A percentile compares a stretch with the other conserved stretches of the same genome.
Conservation (phyloP, 192 early-diverging fungal species). For the Diversispora epigaea region DNA sequence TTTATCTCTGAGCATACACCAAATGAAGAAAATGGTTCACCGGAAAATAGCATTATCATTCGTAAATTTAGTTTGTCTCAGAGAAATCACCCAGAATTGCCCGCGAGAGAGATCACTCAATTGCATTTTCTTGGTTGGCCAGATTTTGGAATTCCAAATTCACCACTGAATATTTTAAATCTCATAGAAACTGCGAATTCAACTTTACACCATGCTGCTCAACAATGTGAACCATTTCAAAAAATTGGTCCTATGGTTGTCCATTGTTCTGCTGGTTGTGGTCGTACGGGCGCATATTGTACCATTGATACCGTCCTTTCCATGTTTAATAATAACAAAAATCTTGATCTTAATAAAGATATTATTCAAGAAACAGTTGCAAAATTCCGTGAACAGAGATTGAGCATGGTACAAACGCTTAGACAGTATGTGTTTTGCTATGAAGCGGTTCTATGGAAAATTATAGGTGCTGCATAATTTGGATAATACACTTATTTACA, state of each 20-base stretch:
- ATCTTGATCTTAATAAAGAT: constrained; percentile 43
- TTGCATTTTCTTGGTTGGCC: constrained; percentile 88
- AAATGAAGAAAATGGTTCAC: constrained; percentile 35
- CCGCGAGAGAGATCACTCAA: constrained; percentile 62
- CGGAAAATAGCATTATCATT: constrained; percentile 51
- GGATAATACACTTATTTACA: background rate
- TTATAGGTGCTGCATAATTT: constrained; percentile 32
- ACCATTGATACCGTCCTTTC: constrained; percentile 54
- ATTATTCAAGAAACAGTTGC: constrained; percentile 62
- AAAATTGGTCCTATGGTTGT: constrained; percentile 45
- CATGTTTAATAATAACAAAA: background rate
- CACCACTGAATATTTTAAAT: constrained; percentile 60
- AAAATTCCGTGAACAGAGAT: constrained; percentile 71
- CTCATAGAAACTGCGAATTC: constrained; percentile 54
- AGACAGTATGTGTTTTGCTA: constrained; percentile 84
- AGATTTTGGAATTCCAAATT: constrained; percentile 82
- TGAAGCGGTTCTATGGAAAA: constrained; percentile 67
- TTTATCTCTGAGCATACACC: constrained; percentile 57
- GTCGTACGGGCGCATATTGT: constrained; percentile 62
- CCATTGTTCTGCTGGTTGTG: constrained; percentile 62
- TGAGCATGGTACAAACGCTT: constrained; percentile 82
- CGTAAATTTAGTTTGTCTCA: constrained; percentile 48
- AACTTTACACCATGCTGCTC: constrained; percentile 24
- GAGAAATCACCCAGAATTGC: constrained; percentile 26
- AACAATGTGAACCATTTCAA: background rate